Evolutionary conservation across 2,329 filamentous ascomycete genomes (phyloP).

Genomic region (Botrytis byssoidea): DNA sequence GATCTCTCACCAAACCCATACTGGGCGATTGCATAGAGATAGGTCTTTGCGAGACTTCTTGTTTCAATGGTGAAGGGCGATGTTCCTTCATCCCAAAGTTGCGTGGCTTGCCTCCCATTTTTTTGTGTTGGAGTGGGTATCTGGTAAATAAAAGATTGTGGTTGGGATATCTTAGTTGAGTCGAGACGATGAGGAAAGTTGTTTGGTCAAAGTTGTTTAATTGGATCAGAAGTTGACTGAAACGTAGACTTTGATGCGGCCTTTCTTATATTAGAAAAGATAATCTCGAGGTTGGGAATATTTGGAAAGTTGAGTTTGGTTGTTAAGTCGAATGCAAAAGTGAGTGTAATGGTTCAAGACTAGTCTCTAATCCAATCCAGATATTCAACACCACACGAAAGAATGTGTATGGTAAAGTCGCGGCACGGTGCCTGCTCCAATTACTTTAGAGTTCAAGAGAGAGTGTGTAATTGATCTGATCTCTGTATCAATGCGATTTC

Average conservation of each 20-base stretch:
- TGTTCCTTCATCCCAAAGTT: constrained; percentile 26
- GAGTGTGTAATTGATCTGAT: background rate
- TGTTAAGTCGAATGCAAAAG: background rate
- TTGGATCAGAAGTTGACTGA: background rate
- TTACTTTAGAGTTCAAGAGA: background rate
- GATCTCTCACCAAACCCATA: constrained; percentile 36
- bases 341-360: background rate
- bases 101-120: constrained; percentile 31
- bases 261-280: background rate
- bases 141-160: background rate
- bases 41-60: constrained; percentile 29
- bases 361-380: background rate
- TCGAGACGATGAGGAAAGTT: background rate
- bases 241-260: background rate
- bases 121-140: background rate
- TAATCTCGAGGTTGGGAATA: background rate
- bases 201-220: background rate
- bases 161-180: background rate
- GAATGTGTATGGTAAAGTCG: background rate
- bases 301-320: background rate
- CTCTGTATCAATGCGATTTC: background rate
- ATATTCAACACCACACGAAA: background rate
- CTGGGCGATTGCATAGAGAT: constrained; percentile 23
- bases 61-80: constrained; percentile 37
- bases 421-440: background rate